These are phyloP conservation scores for Allium cepa DNA, from an alignment of 106 monocot genomes.

Conservation along the genomic window DNA sequence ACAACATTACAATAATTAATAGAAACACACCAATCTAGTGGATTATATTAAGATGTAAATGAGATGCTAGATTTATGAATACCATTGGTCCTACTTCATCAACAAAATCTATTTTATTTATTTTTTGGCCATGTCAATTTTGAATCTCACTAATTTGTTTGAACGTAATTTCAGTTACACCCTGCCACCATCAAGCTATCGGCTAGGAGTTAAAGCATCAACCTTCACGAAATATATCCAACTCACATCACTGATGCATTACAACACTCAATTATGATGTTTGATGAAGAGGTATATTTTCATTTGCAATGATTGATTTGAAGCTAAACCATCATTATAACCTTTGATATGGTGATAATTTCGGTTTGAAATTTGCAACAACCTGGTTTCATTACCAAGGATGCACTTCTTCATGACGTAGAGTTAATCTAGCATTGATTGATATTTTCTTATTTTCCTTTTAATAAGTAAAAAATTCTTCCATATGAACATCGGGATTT, in stretches of 20 bases:
- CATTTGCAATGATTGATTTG: background rate
- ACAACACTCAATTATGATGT: conserved; percentile 57
- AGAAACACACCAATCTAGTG: too few relatives aligned
- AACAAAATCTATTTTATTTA: too few relatives aligned
- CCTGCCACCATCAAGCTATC: conserved; percentile 84
- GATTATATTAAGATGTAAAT: too few relatives aligned
- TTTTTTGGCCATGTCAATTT: background rate
- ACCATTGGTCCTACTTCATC: too few relatives aligned
- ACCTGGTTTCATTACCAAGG: conserved; percentile 78
- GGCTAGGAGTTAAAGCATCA: conserved; percentile 72
- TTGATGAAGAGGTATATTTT: conserved; percentile 69
- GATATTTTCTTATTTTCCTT: background rate
- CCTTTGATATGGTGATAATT: background rate
- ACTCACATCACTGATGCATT: conserved; percentile 64
- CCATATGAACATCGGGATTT: too few relatives aligned
- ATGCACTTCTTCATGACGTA: conserved; percentile 96
- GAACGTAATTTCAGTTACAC: conserved; percentile 35
- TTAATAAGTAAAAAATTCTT: background rate
- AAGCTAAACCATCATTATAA: too few relatives aligned
- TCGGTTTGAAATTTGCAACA: conserved; percentile 35
- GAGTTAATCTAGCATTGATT: conserved; percentile 44
- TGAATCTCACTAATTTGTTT: background rate
- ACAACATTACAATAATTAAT: too few relatives aligned
- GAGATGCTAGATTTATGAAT: too few relatives aligned
- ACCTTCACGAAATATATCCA: conserved; percentile 78